These are phyloP conservation scores for Scytalidium lignicola DNA, from an alignment of 2,329 filamentous ascomycete species.

Conservation along the genomic window DNA sequence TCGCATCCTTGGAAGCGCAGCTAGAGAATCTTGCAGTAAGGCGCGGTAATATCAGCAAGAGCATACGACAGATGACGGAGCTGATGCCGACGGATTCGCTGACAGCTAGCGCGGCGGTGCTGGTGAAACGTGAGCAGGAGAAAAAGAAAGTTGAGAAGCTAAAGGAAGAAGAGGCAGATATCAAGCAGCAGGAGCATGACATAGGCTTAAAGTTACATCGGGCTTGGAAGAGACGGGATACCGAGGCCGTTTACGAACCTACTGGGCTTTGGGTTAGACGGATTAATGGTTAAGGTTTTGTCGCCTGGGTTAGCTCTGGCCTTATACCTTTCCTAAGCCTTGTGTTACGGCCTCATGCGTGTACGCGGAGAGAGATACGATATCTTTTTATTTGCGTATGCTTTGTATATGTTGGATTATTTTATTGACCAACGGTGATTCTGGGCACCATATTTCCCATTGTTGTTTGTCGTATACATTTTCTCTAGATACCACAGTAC, in stretches of 20 bases:
- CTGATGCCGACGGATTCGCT: conserved; percentile 69
- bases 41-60: conserved; percentile 64
- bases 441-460: no score
- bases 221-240: conserved; percentile 69
- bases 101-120: conserved; percentile 60
- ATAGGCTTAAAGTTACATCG: conserved; percentile 69
- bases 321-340: no score
- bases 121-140: conserved; percentile 49
- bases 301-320: background rate
- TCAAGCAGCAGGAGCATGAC: conserved; percentile 73
- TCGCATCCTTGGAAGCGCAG: conserved; percentile 61
- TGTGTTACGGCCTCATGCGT: no score
- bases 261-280: conserved; percentile 74
- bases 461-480: no score
- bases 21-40: conserved; percentile 62
- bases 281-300: conserved; percentile 53
- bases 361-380: no score
- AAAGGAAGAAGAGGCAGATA: conserved; percentile 62
- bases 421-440: no score
- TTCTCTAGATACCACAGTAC: no score
- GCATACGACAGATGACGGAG: conserved; percentile 73
- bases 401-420: no score
- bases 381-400: no score
- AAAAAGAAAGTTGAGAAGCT: conserved; percentile 62
- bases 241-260: conserved; percentile 58